Evolutionary conservation across 148 eudicot species (phyloP), one percentile per base, ranked within the genome.

Genomic region (Camellia sinensis): DNA sequence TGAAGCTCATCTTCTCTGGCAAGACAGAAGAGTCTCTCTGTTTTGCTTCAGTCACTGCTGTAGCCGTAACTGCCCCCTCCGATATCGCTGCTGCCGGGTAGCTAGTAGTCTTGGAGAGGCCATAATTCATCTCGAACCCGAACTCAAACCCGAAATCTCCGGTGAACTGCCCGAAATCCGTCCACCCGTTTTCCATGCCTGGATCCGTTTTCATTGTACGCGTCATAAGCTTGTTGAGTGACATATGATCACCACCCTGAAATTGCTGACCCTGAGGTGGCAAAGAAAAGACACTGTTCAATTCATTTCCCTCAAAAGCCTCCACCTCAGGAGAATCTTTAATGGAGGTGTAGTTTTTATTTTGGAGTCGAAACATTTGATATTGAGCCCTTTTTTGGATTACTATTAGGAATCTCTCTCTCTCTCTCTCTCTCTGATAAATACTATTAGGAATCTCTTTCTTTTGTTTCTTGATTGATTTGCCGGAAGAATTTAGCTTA

Each of bases 191-290:
- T 13, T 92, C 97, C 73, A 80, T 12, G 57, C 92, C 89, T 15
- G 94, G 95, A 80, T 93, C 96, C 22, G 80, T 71, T 83, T 93
- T 91, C 79, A 90, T 78, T 41, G 86, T 85, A 76, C 83, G 85
- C 63, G 65, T 76, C 79, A 79, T 45, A 40, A 87, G 71, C 75
- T 81, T 86, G 54, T 65, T 78, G 7, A 84, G 78, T 53, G 73
- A 81, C 22, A 64, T 43, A 9, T 78, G 48, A 11, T 77, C 22
- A 76, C 46, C 80, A 79, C 71, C 64, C 71, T 66, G 77, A 63
- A 86, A 80, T 15, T 60, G 73, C 18, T 74, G 82, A 6, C 22
- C 64, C 11, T 77, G 80, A 54, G 72, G 53, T 19, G 76, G 74
- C 72, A 71, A 0, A 54, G 78, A 59, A 40, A 81, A 80, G 72